Evolutionary conservation across 1,284 basidiomycete genomes (phyloP).

Genomic region (Pholiota adiposa): DNA sequence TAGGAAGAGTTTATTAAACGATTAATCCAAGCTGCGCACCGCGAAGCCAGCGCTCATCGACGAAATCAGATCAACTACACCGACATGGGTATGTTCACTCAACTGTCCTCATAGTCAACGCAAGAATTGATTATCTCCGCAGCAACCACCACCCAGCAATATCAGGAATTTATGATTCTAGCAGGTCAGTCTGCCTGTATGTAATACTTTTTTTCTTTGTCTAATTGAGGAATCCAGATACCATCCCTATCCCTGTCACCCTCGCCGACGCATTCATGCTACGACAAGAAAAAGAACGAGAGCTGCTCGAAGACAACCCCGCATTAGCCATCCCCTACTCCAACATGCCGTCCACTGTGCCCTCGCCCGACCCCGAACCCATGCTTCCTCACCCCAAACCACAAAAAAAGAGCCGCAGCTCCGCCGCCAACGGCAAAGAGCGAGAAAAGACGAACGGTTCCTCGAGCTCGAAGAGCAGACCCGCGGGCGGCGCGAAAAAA

Average conservation of each 20-base stretch:
- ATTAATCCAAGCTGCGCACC: slow-evolving; percentile 61
- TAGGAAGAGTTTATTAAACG: slow-evolving; percentile 82
- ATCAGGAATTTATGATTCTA: slow-evolving; percentile 72
- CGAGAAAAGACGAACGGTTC: slow-evolving; percentile 43
- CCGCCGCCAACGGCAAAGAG: slow-evolving; percentile 35
- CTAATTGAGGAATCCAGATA: slow-evolving; percentile 47
- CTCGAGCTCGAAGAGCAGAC: slow-evolving; percentile 11
- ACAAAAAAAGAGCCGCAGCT: slow-evolving; percentile 38
- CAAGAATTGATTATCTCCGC: slow-evolving; percentile 12
- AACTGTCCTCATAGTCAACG: slow-evolving; percentile 1
- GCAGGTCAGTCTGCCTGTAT: slow-evolving; percentile 46
- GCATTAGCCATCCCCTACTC: slow-evolving; percentile 45
- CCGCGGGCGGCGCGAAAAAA: slow-evolving; percentile 16
- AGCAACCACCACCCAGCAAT: slow-evolving; percentile 62
- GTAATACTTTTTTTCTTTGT: neutral
- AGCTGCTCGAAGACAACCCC: slow-evolving; percentile 61
- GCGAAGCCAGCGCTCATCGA: slow-evolving; percentile 54
- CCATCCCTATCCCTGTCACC: slow-evolving; percentile 65
- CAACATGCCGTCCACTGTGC: slow-evolving; percentile 22
- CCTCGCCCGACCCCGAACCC: slow-evolving; percentile 21
- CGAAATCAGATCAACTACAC: slow-evolving; percentile 62
- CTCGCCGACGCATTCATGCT: slow-evolving; percentile 60
- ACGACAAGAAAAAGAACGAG: slow-evolving; percentile 60
- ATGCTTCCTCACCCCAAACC: slow-evolving; percentile 35
- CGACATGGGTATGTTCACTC: slow-evolving; percentile 60